phyloP scores from a whole-genome alignment of 768 basidiomycete genomes.

The Tubosaeta brunneosetosa region DNA sequence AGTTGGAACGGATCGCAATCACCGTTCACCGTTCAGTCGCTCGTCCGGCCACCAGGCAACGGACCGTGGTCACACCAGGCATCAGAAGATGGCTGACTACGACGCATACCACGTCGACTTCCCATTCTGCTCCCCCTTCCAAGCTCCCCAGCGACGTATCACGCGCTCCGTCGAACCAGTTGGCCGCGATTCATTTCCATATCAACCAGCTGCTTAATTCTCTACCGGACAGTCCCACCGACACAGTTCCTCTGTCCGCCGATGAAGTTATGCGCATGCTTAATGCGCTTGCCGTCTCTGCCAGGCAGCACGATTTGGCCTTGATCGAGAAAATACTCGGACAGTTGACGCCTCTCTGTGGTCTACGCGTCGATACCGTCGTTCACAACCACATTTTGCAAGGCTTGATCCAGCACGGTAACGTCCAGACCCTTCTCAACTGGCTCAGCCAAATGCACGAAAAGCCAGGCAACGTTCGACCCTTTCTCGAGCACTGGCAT shows the following conservation, averaged over 20 bases:
- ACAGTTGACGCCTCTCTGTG: constrained; percentile 46
- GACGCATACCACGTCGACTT: constrained; percentile 7
- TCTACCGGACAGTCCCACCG: constrained; percentile 9
- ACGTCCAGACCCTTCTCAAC: constrained; percentile 39
- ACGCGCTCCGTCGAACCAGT: constrained; percentile 14
- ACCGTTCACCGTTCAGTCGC: constrained; percentile 21
- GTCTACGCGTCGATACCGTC: constrained; percentile 40
- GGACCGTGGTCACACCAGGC: constrained; percentile 5
- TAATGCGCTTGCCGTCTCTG: constrained; percentile 47
- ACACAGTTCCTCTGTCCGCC: constrained; percentile 8
- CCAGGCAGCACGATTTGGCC: constrained; percentile 47
- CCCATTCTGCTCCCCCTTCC: neutral
- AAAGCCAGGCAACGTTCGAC: constrained; percentile 42
- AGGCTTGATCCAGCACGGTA: constrained; percentile 42
- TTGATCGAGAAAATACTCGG: constrained; percentile 49
- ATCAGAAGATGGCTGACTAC: constrained; percentile 22
- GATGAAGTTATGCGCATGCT: constrained; percentile 39
- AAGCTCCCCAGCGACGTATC: constrained; percentile 6
- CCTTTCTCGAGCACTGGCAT: constrained; percentile 53
- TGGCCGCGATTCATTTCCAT: constrained; percentile 20
- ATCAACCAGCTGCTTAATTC: constrained; percentile 22
- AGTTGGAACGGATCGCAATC: constrained; percentile 26
- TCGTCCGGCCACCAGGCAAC: constrained; percentile 9
- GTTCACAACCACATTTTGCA: constrained; percentile 48
- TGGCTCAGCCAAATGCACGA: constrained; percentile 55